These are phyloP conservation scores for Cylindrotheca closterium DNA, from an alignment of 108 stramenopile species.

Conservation along the genomic window DNA sequence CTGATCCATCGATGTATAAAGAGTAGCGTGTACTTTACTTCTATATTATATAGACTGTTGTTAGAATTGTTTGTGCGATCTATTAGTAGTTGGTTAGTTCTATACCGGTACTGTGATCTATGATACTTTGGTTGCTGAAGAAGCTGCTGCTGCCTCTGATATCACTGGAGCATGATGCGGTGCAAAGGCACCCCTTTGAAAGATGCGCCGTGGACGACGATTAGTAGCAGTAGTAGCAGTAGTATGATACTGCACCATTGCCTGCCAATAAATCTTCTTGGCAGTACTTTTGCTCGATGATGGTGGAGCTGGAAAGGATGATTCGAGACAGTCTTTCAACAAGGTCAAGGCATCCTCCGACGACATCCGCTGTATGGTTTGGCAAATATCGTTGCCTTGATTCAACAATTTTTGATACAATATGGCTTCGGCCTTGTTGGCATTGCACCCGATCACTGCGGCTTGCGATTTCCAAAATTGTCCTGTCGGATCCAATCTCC, in stretches of 20 bases:
- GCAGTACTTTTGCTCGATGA: too few relatives aligned
- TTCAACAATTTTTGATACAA: slow-evolving; percentile 3
- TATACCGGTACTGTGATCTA: too few relatives aligned
- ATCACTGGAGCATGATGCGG: too few relatives aligned
- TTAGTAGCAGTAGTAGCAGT: not conserved
- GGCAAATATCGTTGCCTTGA: slow-evolving; percentile 7
- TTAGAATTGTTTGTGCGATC: too few relatives aligned
- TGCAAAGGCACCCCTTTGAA: not conserved
- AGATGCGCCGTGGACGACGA: not conserved
- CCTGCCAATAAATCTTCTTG: not conserved
- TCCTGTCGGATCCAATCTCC: slow-evolving; percentile 80
- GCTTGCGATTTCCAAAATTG: slow-evolving; percentile 80
- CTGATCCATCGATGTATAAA: too few relatives aligned
- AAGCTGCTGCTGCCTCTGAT: too few relatives aligned
- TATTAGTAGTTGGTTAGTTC: too few relatives aligned
- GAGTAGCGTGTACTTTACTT: too few relatives aligned
- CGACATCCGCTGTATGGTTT: slow-evolving; percentile 6
- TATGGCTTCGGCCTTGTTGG: slow-evolving; percentile 35
- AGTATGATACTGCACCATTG: not conserved
- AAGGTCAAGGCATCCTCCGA: slow-evolving; percentile 9
- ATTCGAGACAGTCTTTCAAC: slow-evolving; percentile 5
- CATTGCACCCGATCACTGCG: slow-evolving; percentile 57
- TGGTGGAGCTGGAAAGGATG: not conserved
- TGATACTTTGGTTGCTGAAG: too few relatives aligned
- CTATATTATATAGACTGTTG: too few relatives aligned